phyloP scores from a whole-genome alignment of 805 yeast species.

The Starmerella asiatica region DNA sequence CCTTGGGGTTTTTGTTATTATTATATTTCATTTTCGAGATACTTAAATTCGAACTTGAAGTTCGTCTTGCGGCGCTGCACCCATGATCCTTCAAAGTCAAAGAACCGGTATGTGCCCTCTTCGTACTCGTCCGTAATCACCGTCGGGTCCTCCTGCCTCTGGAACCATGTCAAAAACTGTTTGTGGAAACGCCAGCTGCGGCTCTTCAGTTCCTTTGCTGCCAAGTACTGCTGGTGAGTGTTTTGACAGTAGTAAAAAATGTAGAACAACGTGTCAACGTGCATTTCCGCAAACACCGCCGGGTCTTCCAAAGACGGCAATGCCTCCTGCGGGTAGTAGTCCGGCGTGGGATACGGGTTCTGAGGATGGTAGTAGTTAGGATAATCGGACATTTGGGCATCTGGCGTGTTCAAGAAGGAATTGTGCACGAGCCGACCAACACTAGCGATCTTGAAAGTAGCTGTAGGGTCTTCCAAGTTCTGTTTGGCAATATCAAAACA shows the following conservation, averaged over 20 bases:
- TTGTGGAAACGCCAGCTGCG: constrained; percentile 77
- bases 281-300: constrained; percentile 53
- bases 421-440: constrained; percentile 51
- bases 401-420: constrained; percentile 81
- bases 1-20: not conserved
- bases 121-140: constrained; percentile 32
- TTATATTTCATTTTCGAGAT: constrained; percentile 31
- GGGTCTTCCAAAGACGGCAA: constrained; percentile 39
- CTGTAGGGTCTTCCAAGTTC: constrained; percentile 37
- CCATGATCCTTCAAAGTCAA: constrained; percentile 69
- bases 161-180: constrained; percentile 68
- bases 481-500: constrained; percentile 32
- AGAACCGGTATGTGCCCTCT: constrained; percentile 56
- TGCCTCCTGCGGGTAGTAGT: constrained; percentile 81
- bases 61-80: constrained; percentile 46
- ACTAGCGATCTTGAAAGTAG: constrained; percentile 29
- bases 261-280: constrained; percentile 77
- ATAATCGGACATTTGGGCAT: constrained; percentile 76
- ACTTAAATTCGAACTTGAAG: constrained; percentile 39
- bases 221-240: constrained; percentile 54
- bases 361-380: constrained; percentile 67
- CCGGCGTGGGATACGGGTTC: constrained; percentile 78
- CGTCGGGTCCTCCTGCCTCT: constrained; percentile 45
- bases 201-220: constrained; percentile 65
- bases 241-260: constrained; percentile 79